A percentile compares a stretch with the other conserved stretches of the same genome.
phyloP scores from a whole-genome alignment of 164 flowering plant species.

The Protea cynaroides region DNA sequence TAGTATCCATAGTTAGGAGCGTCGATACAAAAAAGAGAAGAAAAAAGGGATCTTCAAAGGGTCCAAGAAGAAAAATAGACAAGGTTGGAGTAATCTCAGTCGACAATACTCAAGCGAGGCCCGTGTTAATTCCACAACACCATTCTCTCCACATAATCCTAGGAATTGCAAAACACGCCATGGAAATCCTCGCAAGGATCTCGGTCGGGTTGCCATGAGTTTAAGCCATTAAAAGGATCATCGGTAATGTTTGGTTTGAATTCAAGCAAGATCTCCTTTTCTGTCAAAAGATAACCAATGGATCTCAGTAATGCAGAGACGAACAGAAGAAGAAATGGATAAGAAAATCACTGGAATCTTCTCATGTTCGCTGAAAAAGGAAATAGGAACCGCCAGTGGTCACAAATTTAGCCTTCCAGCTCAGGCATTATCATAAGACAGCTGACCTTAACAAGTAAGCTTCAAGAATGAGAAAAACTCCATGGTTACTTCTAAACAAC shows the following conservation, averaged over 20 bases:
- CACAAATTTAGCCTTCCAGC: not conserved
- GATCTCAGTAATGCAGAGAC: not conserved
- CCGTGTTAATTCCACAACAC: slow-evolving; percentile 73
- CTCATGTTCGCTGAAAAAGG: not conserved
- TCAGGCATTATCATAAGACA: not conserved
- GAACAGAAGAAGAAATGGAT: not conserved
- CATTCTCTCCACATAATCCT: slow-evolving; percentile 61
- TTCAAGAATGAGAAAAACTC: not conserved
- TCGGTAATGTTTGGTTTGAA: not conserved
- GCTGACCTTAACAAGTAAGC: not conserved
- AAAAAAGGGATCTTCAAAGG: too few species aligned
- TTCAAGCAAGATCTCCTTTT: not conserved
- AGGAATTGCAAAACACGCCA: slow-evolving; percentile 67
- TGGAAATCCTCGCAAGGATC: slow-evolving; percentile 50
- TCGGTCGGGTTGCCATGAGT: slow-evolving; percentile 50
- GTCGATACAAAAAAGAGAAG: too few species aligned
- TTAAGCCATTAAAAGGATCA: slow-evolving; percentile 3
- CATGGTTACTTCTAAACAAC: not conserved
- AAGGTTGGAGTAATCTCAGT: too few species aligned
- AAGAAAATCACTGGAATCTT: not conserved
- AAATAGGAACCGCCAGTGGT: too few species aligned
- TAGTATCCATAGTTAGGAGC: too few species aligned
- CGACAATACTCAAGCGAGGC: slow-evolving; percentile 61
- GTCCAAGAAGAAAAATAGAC: too few species aligned
- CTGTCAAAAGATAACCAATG: not conserved